These are phyloP conservation scores for Fusarium sulawesiense DNA, from an alignment of 2,329 filamentous ascomycete genomes.

Conservation along the genomic window DNA sequence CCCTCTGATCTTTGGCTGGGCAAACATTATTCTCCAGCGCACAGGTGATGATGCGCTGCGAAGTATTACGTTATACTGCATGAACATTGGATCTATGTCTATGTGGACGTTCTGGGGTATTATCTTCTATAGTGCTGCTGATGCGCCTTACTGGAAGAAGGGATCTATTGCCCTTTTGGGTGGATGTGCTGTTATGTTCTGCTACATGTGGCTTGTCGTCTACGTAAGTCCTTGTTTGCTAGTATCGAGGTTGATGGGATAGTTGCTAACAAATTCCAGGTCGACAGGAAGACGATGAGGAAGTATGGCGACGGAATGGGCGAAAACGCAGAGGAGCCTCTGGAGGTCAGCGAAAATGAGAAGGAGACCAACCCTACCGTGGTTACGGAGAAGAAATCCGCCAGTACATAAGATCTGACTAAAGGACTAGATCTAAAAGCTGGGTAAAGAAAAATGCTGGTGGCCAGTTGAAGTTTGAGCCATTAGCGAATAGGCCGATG, in stretches of 20 bases:
- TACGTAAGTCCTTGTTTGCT: no score
- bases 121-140: conserved; percentile 54
- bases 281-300: neutral
- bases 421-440: neutral
- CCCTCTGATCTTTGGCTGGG: conserved; percentile 45
- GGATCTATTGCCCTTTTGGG: conserved; percentile 44
- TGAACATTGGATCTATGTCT: conserved; percentile 54
- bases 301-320: neutral
- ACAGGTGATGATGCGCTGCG: conserved; percentile 54
- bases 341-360: neutral
- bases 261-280: neutral
- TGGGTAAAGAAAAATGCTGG: fast-evolving
- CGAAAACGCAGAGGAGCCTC: neutral
- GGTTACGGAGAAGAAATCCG: neutral
- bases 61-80: conserved; percentile 54
- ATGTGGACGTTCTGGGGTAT: conserved; percentile 61
- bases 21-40: conserved; percentile 39
- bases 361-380: neutral
- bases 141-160: conserved; percentile 56
- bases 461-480: fast-evolving
- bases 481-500: no score
- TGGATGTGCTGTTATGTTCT: conserved; percentile 29
- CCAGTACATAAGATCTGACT: neutral
- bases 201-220: conserved; percentile 34
- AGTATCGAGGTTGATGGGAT: no score